Evolutionary conservation across 148 eudicot genomes (phyloP), one percentile per base, ranked within the genome.

Genomic region (Chenopodium formosanum): DNA sequence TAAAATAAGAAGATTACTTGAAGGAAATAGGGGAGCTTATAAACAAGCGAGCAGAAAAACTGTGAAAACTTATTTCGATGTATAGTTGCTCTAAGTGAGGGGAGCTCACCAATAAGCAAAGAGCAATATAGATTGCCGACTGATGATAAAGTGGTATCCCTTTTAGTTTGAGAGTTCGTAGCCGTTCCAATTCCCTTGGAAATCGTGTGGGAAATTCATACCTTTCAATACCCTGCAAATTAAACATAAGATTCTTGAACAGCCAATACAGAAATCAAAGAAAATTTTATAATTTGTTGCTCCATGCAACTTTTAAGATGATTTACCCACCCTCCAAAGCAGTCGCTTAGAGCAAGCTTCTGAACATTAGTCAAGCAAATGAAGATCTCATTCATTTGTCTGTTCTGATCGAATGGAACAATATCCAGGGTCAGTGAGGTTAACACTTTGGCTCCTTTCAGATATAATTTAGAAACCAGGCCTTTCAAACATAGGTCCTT

Each of bases 11-110:
- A 37, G 40, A 37, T 37, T 5, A 37, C 40, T 37, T 37, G 7
- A 37, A 37, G 7, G 7, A 1, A 48, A 67, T 23, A 50, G 22
- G 19, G 34, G 20, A 31, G 4, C 46, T 40, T 2, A 3, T 16
- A 44, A 44, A 66, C 2, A 29, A 37, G 9, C 2, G 1, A 44
- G 17, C 22, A 71, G 29, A 66, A 66, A 11, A 25, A 9, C 16
- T 0, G 16, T 34, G 12, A 25, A 25, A 62, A 37, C 84, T 29
- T 71, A 63, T 78, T 66, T 64, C 9, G 20, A 72, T 71, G 53
- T 72, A 7, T 60, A 82, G 27, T 40, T 27, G 65, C 8, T 56
- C 46, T 77, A 82, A 32, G 22, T 20, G 64, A 19, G 84, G 81
- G 53, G 37, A 77, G 52, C 77, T 60, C 27, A 16, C 7, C 1